Evolutionary conservation across 306 rosid genomes (phyloP).

Genomic region (Fragaria vesca): DNA sequence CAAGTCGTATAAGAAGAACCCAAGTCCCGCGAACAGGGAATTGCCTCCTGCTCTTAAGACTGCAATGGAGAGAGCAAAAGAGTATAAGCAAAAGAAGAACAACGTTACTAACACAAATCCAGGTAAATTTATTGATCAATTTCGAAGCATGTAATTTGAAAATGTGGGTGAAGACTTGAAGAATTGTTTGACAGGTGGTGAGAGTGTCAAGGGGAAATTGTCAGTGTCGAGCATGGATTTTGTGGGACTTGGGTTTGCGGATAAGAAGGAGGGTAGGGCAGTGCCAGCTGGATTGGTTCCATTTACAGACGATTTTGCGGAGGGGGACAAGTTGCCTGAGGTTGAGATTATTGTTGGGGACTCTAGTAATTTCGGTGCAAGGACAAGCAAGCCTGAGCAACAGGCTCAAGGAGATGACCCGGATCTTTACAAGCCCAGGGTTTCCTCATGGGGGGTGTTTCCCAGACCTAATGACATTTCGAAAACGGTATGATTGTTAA

Average conservation of each 20-base stretch:
- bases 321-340: conserved; percentile 45
- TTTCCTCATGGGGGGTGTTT: conserved; percentile 94
- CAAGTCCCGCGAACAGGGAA: conserved; percentile 35
- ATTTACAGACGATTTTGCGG: conserved; percentile 53
- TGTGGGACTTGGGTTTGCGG: conserved; percentile 77
- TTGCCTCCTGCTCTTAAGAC: conserved; percentile 43
- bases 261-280: conserved; percentile 63
- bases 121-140: conserved; percentile 29
- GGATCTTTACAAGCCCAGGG: conserved; percentile 77
- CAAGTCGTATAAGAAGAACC: too few species aligned
- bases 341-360: conserved; percentile 89
- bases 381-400: conserved; percentile 33
- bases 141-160: not conserved
- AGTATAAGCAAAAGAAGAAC: conserved; percentile 47
- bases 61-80: conserved; percentile 63
- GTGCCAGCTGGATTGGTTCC: conserved; percentile 86
- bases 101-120: conserved; percentile 33
- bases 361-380: conserved; percentile 44
- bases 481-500: conserved; percentile 55
- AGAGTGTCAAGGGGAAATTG: conserved; percentile 39
- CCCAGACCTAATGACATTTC: conserved; percentile 90
- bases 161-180: conserved; percentile 6
- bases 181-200: conserved; percentile 43
- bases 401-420: conserved; percentile 40
- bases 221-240: conserved; percentile 80